phyloP scores from a whole-genome alignment of 345 rosid genomes.

The Orychophragmus violaceus region DNA sequence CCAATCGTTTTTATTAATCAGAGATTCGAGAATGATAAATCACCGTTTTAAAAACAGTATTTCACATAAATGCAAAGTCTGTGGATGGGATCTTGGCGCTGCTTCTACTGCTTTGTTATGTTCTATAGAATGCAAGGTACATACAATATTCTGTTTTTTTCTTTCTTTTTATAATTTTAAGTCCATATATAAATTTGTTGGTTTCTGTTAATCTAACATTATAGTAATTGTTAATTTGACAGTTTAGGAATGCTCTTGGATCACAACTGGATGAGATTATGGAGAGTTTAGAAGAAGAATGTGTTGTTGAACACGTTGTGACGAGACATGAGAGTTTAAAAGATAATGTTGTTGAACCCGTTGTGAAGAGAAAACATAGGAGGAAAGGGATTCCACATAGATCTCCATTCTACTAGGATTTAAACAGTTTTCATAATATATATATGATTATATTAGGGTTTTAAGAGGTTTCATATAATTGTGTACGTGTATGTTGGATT shows the following conservation, averaged over 20 bases:
- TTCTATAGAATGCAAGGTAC: slow-evolving; percentile 33
- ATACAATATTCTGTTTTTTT: not conserved
- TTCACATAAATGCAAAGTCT: slow-evolving; percentile 6
- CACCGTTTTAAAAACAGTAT: not conserved
- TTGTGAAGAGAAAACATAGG: slow-evolving; percentile 5
- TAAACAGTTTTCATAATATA: not conserved
- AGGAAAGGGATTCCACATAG: slow-evolving; percentile 18
- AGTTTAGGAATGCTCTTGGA: slow-evolving; percentile 3
- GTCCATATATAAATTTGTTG: not conserved
- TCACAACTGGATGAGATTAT: slow-evolving; percentile 15
- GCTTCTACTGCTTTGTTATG: slow-evolving; percentile 16
- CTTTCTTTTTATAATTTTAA: not conserved
- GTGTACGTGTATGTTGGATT: too few relatives aligned
- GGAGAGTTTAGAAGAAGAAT: too few relatives aligned
- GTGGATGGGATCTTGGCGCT: slow-evolving; percentile 19
- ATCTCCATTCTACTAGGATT: slow-evolving; percentile 16
- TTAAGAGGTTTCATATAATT: too few relatives aligned
- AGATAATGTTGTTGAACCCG: not conserved
- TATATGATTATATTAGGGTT: too few relatives aligned
- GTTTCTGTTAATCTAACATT: not conserved
- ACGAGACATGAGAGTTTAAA: slow-evolving; percentile 2
- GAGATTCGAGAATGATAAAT: not conserved
- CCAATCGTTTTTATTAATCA: slow-evolving; percentile 8
- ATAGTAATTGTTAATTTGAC: not conserved
- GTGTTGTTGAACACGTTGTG: too few relatives aligned